These are phyloP conservation scores for Fusarium caatingaense DNA, from an alignment of 2,329 filamentous ascomycete genomes.

Conservation along the genomic window DNA sequence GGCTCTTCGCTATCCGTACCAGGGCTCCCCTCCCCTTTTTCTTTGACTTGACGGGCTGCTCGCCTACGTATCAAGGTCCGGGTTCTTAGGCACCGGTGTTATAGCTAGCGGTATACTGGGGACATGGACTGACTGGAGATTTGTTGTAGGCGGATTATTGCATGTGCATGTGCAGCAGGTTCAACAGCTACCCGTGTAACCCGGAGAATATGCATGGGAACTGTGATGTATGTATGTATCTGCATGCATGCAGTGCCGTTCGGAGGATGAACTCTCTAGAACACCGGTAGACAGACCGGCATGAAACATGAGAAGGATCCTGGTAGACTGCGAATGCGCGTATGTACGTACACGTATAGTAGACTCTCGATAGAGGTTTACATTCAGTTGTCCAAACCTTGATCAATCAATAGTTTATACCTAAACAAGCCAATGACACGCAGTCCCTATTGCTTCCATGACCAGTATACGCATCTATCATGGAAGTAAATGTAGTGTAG, in stretches of 20 bases:
- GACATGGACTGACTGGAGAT: not conserved
- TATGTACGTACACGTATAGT: not conserved
- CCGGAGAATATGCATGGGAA: slow-evolving; percentile 7
- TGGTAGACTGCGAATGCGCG: not conserved
- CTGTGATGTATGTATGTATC: not conserved
- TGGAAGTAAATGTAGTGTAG: not conserved
- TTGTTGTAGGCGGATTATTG: not conserved
- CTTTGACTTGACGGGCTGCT: not conserved
- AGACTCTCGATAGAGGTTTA: not conserved
- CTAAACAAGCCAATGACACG: not conserved
- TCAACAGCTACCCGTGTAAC: slow-evolving; percentile 6
- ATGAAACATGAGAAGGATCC: slow-evolving; percentile 19
- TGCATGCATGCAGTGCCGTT: slow-evolving; percentile 14
- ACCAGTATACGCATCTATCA: not conserved
- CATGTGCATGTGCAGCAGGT: not conserved
- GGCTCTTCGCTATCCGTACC: not conserved
- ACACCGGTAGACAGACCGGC: slow-evolving; percentile 17
- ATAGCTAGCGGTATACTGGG: not conserved
- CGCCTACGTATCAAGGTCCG: not conserved
- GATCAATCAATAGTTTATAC: not conserved
- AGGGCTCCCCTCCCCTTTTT: slow-evolving; percentile 21
- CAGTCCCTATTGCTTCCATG: not conserved
- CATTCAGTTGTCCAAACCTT: not conserved
- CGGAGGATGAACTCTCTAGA: slow-evolving; percentile 11
- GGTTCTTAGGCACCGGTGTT: not conserved